These are phyloP conservation scores for Musa balbisiana DNA, from an alignment of 202 grass and related monocot genomes.

Conservation along the genomic window DNA sequence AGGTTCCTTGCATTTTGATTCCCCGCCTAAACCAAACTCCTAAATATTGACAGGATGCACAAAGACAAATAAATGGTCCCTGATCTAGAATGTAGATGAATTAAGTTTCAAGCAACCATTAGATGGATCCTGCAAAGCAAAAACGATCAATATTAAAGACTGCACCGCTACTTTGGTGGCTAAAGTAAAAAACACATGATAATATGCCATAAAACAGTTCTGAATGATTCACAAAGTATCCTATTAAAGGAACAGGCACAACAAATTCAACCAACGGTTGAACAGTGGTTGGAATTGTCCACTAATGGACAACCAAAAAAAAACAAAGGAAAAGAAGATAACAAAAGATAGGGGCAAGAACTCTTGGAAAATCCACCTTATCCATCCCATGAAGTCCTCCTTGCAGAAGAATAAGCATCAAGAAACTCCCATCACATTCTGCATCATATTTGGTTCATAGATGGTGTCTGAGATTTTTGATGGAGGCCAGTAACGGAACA, in stretches of 20 bases:
- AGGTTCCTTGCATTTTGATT: neutral
- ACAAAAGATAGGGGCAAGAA: neutral
- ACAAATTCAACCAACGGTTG: neutral
- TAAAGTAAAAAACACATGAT: neutral
- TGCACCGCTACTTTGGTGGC: neutral
- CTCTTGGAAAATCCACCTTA: slow-evolving; percentile 15
- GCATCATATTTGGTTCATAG: slow-evolving; percentile 47
- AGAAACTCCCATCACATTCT: slow-evolving; percentile 33
- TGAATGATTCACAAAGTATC: neutral
- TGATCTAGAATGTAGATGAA: neutral
- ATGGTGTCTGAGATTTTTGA: slow-evolving; percentile 87
- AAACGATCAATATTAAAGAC: neutral
- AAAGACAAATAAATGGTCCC: neutral
- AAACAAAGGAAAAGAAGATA: too few species aligned
- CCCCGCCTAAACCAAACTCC: neutral
- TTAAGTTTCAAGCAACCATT: neutral
- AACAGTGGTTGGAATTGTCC: neutral
- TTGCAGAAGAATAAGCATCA: slow-evolving; percentile 15
- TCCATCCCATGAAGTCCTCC: neutral
- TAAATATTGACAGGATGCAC: neutral
- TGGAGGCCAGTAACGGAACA: slow-evolving; percentile 89
- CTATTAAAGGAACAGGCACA: neutral
- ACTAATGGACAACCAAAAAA: neutral
- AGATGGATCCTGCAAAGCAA: neutral
- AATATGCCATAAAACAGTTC: neutral